Percentiles rank a stretch among this genome's conserved stretches.
Evolutionary conservation across 1,284 basidiomycete genomes (phyloP).

Genomic region (Naganishia liquefaciens): DNA sequence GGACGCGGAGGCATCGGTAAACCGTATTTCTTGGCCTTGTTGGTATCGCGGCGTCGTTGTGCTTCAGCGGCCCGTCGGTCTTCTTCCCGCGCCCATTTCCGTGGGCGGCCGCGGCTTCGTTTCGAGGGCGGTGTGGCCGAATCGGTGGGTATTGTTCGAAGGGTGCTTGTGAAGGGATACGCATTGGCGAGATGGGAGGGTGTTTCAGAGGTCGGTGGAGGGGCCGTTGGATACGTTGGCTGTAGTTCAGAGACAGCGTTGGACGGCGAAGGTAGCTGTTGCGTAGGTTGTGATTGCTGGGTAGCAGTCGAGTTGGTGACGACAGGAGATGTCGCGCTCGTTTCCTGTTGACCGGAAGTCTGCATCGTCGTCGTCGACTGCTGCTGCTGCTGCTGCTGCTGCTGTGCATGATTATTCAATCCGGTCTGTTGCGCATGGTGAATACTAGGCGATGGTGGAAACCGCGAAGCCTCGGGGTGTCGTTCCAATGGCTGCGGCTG

Average conservation of each 20-base stretch:
- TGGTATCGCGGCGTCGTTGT: constrained; percentile 18
- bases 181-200: neutral
- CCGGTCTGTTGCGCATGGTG: too few species aligned
- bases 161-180: neutral
- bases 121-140: constrained; percentile 6
- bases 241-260: neutral
- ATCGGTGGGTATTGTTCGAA: neutral
- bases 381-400: too few species aligned
- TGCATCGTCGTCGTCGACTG: too few species aligned
- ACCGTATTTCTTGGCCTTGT: constrained; percentile 5
- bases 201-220: neutral
- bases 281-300: too few species aligned
- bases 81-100: constrained; percentile 23
- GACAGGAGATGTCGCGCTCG: too few species aligned
- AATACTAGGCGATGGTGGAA: too few species aligned
- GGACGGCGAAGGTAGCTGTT: too few species aligned
- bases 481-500: too few species aligned
- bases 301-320: too few species aligned
- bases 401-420: too few species aligned
- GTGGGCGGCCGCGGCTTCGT: constrained; percentile 10
- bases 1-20: constrained; percentile 9
- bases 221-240: neutral
- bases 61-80: constrained; percentile 22
- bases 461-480: too few species aligned
- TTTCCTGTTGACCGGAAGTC: too few species aligned